A percentile compares a stretch with the other conserved stretches of the same genome.
Conservation (phyloP, 2,329 filamentous ascomycete genomes). For the Cercospora zeae-maydis region DNA sequence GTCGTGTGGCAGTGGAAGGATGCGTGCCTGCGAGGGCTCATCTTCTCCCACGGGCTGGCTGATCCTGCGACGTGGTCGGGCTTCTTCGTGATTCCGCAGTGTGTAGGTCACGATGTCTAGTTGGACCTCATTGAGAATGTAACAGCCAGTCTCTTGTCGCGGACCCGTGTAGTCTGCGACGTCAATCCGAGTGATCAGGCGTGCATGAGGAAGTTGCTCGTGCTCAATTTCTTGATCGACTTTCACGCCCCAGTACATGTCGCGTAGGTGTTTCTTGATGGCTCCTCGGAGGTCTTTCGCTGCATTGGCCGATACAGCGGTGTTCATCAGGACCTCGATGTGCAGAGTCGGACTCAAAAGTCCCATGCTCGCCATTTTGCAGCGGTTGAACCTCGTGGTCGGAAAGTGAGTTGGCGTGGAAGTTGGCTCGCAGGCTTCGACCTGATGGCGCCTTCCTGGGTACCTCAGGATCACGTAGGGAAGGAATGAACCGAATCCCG, state of each 20-base stretch:
- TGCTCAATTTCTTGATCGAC: constrained; percentile 19
- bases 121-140: constrained; percentile 36
- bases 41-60: constrained; percentile 28
- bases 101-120: constrained; percentile 45
- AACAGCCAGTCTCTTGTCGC: constrained; percentile 18
- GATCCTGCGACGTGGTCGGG: constrained; percentile 24
- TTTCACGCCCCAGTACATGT: constrained; percentile 12
- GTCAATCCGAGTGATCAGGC: constrained; percentile 36
- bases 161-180: constrained; percentile 42
- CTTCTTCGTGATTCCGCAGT: constrained; percentile 33
- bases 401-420: not conserved
- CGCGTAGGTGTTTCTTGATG: constrained; percentile 35
- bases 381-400: not conserved
- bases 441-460: not conserved
- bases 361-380: constrained; percentile 15
- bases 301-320: not conserved
- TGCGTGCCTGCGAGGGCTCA: constrained; percentile 33
- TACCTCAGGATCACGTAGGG: not conserved
- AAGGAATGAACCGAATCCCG: not conserved
- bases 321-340: constrained; percentile 40
- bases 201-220: constrained; percentile 29
- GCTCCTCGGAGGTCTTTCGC: constrained; percentile 22
- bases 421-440: not conserved
- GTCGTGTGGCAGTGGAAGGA: constrained; percentile 39
- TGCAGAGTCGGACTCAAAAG: constrained; percentile 38